Conservation (phyloP, 192 early-diverging fungal species). For the Jimgerdemannia lactiflua region DNA sequence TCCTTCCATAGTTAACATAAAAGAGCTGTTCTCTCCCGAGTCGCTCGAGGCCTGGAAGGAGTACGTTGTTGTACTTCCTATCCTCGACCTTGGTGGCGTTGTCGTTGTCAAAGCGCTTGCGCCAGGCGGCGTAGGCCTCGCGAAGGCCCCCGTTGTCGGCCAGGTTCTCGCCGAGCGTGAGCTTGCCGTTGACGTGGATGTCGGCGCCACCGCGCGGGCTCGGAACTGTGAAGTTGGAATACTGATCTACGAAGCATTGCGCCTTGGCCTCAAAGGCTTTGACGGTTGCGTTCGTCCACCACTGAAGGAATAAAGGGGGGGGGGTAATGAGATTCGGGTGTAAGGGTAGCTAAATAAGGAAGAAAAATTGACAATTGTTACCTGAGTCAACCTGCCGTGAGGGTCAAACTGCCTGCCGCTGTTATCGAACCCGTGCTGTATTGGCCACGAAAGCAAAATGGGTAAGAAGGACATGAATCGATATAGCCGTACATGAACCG, state of each 20-base stretch:
- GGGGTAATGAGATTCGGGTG: neutral
- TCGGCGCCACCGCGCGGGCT: constrained; percentile 26
- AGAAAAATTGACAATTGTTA: neutral
- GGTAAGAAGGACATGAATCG: neutral
- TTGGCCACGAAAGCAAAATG: neutral
- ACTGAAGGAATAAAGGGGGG: constrained; percentile 19
- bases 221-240: constrained; percentile 47
- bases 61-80: constrained; percentile 22
- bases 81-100: neutral
- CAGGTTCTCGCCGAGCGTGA: constrained; percentile 61
- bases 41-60: constrained; percentile 47
- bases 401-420: constrained; percentile 43
- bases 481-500: too few species aligned
- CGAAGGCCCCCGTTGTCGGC: constrained; percentile 67
- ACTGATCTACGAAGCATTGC: constrained; percentile 64
- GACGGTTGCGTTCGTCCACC: constrained; percentile 69
- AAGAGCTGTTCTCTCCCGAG: constrained; percentile 61
- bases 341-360: neutral
- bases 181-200: constrained; percentile 50
- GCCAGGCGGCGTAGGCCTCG: constrained; percentile 30
- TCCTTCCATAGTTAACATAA: constrained; percentile 64
- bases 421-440: constrained; percentile 53
- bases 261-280: constrained; percentile 45
- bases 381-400: constrained; percentile 16
- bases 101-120: constrained; percentile 27